These are phyloP conservation scores for Pouteria campechiana DNA, from an alignment of 179 eudicot genomes.

Conservation along the genomic window DNA sequence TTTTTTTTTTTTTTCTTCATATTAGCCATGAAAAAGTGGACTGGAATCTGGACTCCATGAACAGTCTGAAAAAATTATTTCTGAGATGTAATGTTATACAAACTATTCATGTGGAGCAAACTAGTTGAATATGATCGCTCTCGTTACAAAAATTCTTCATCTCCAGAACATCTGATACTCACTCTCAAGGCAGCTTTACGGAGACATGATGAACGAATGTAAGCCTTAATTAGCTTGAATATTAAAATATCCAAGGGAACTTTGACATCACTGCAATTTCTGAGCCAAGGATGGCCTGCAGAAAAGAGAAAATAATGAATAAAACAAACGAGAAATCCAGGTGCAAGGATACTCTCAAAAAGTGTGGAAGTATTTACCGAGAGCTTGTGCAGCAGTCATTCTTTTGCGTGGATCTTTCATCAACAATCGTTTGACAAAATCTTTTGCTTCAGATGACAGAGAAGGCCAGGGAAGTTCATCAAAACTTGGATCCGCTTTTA, in stretches of 20 bases:
- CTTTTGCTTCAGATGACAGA: slow-evolving; percentile 41
- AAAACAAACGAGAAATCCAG: no score
- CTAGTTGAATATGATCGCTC: no score
- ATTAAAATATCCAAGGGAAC: slow-evolving; percentile 37
- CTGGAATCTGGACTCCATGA: no score
- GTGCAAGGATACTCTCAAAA: no score
- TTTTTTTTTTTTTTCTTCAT: no score
- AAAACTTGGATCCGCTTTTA: slow-evolving; percentile 44
- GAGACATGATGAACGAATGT: slow-evolving; percentile 65
- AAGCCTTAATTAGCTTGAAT: slow-evolving; percentile 59
- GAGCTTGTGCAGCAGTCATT: slow-evolving; percentile 50
- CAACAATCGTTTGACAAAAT: slow-evolving; percentile 39
- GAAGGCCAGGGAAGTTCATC: slow-evolving; percentile 54
- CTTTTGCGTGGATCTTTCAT: slow-evolving; percentile 45
- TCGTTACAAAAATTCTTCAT: no score
- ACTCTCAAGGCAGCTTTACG: slow-evolving; percentile 81
- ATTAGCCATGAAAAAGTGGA: no score
- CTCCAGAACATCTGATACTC: slow-evolving; percentile 8
- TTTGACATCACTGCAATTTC: slow-evolving; percentile 19
- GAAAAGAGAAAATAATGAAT: neutral
- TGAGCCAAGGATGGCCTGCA: slow-evolving; percentile 66
- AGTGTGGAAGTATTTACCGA: slow-evolving; percentile 16
- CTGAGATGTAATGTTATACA: no score
- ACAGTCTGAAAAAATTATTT: no score
- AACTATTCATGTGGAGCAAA: no score